Base-by-base conservation (phyloP, 139 green algal species). In the Auxenochlorella pyrenoidosa region DNA sequence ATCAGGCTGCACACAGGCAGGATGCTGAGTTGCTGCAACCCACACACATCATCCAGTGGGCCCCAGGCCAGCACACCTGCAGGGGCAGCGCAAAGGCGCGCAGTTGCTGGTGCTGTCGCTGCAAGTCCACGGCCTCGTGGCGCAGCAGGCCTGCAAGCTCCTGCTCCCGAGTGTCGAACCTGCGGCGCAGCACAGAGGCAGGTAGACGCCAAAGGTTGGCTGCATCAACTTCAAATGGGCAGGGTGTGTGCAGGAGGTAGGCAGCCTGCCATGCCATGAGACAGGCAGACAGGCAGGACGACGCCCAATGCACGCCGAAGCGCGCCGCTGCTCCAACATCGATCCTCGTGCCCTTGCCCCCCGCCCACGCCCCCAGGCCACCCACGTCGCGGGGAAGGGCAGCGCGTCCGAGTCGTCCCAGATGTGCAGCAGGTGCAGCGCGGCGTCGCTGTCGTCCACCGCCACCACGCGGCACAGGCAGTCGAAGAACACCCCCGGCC, bases 341-440 rank as follows among this genome's bases (percentile, higher is more conserved):
- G n/a, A 30, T 1, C 70, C 41, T 34, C 41, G 5, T 12, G 24
- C 24, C 41, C 73, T 38, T 13, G 36, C 22, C 41, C 40, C 41
- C 40, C 6, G 15, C 22, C 36, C 54, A 36, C 60, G 60, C 60
- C 19, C 10, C 18, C 26, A 26, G 0, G 16, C 1, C 21, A 38
- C 86, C 68, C 47, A 92, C 89, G 13, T 58, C 16, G 58, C 24
- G 0, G 89, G 82, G 32, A 91, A 87, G 26, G 91, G 88, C 34
- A 87, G 38, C 2, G 89, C 79, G 54, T 93, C 89, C 36, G 91
- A 90, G 32, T 84, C 87, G 79, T 93, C 91, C 91, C 91, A 93
- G 32, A 93, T 41, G 68, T 75, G 86, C 24, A 93, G 68, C 28
- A 91, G 51, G n/a, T 54, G 34, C 34, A 47, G 58, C 34, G 41